Percentiles rank a stretch among this genome's conserved stretches.
phyloP scores from a whole-genome alignment of 257 asterid genomes.

The Knoxia roxburghii region DNA sequence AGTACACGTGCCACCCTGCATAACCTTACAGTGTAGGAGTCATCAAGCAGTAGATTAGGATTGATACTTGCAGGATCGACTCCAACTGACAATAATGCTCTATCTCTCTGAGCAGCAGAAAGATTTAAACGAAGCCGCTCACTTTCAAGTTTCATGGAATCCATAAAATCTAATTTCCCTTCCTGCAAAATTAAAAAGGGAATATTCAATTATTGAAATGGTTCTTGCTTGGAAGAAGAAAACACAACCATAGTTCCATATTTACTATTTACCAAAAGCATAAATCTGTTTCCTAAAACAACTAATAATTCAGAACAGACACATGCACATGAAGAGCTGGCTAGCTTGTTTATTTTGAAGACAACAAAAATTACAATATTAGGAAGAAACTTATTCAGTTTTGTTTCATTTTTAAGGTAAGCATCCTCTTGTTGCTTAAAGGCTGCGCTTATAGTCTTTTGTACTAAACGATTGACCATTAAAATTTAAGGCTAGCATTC shows the following conservation, averaged over 20 bases:
- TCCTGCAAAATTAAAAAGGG: slow-evolving; percentile 44
- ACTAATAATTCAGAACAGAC: background rate
- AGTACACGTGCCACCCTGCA: slow-evolving; percentile 57
- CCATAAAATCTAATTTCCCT: slow-evolving; percentile 59
- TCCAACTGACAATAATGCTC: slow-evolving; percentile 80
- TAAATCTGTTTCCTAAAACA: background rate
- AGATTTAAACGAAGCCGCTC: slow-evolving; percentile 75
- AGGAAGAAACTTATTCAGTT: background rate
- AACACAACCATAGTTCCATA: background rate
- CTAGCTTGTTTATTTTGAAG: background rate
- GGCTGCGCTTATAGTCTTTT: background rate
- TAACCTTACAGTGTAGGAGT: slow-evolving; percentile 68
- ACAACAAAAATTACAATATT: background rate
- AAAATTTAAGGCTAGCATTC: background rate
- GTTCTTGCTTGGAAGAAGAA: background rate
- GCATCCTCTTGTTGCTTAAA: background rate
- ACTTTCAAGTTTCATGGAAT: slow-evolving; percentile 88
- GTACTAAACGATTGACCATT: background rate
- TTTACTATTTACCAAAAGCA: background rate
- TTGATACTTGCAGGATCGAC: slow-evolving; percentile 94
- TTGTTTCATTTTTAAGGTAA: background rate
- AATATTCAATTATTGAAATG: slow-evolving; percentile 1
- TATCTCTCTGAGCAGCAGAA: slow-evolving; percentile 96
- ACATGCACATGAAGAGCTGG: background rate
- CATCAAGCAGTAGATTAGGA: slow-evolving; percentile 68